Evolutionary conservation across 441 rosid species (phyloP).

Genomic region (Gossypium davidsonii): DNA sequence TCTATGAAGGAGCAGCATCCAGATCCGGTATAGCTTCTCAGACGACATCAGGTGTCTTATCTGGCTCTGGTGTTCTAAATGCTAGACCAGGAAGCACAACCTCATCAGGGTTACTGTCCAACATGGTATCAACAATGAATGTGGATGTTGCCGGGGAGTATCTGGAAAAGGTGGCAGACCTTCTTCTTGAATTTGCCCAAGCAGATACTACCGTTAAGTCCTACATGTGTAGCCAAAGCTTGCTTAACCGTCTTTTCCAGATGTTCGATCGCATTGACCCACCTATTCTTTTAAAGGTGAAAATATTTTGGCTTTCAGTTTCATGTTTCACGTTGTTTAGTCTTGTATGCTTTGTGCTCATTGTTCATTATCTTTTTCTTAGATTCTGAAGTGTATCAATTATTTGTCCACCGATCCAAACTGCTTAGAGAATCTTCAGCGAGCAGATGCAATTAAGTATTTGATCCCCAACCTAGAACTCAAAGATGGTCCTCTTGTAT

Average conservation of each 20-base stretch:
- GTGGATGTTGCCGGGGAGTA: slow-evolving; percentile 83
- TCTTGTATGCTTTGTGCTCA: slow-evolving; percentile 11
- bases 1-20: slow-evolving; percentile 62
- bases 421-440: slow-evolving; percentile 96
- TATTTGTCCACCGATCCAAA: slow-evolving; percentile 86
- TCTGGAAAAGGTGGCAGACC: slow-evolving; percentile 90
- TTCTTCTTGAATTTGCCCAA: slow-evolving; percentile 91
- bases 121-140: slow-evolving; percentile 72
- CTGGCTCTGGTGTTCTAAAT: slow-evolving; percentile 92
- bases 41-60: slow-evolving; percentile 82
- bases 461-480: slow-evolving; percentile 93
- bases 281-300: slow-evolving; percentile 83
- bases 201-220: slow-evolving; percentile 90
- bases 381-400: slow-evolving; percentile 81
- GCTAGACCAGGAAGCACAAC: slow-evolving; percentile 91
- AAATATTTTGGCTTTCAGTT: slow-evolving; percentile 12
- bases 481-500: slow-evolving; percentile 74
- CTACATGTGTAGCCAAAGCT: slow-evolving; percentile 86
- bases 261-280: slow-evolving; percentile 88
- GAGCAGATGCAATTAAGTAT: slow-evolving; percentile 91
- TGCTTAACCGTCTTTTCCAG: slow-evolving; percentile 87
- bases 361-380: slow-evolving; percentile 19
- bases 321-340: slow-evolving; percentile 1
- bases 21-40: slow-evolving; percentile 79
- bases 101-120: slow-evolving; percentile 80